Evolutionary conservation across 768 basidiomycete species (phyloP), one percentile per base, ranked within the genome.

Genomic region (Russula olivacea): DNA sequence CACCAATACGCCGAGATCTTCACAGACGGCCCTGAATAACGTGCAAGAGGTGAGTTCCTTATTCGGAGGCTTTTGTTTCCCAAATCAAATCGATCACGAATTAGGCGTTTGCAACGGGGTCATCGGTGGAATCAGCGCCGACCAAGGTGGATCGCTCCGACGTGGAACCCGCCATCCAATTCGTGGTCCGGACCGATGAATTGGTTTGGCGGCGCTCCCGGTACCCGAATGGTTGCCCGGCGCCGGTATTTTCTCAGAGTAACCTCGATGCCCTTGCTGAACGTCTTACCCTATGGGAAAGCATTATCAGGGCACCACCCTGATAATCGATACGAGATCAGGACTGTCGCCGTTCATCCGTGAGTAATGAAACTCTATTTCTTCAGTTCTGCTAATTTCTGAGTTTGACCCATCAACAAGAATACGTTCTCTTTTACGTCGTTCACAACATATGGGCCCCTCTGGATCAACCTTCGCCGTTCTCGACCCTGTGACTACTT

Each of bases 261-360:
- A 68, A 68, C 47, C 23, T 68, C 41, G 59, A 66, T 41, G 63
- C 64, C 47, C 32, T 68, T 25, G 34, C 34, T 2, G 55, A 60
- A 49, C 68, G 68, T 23, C 54, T 68, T 45, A 21, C 28, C 9
- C 56, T 68, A 41, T 68, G 68, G 68, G 68, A 68, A 55, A 68
- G 48, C 50, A 63, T 65, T 9, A 25, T 68, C 57, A 68, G 68
- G 60, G 59, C 58, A 32, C 67, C 61, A 25, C 15, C 67, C 19
- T 45, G 51, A 41, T 59, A 40, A 64, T 41, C 52, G 25, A 43
- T 47, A 36, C 23, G 21, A 50, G 48, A 28, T 30, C 40, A 43
- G 34, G 43, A 32, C 15, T 30, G 19, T 36, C 12, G n/a, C 25
- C 43, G 45, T 48, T 53, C 36, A 53, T 12, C 10, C 23, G 45